Percentiles rank a stretch among this genome's conserved stretches.
These are phyloP conservation scores for Trypanosoma lewisi DNA, from an alignment of 208 protist species.

Conservation along the genomic window DNA sequence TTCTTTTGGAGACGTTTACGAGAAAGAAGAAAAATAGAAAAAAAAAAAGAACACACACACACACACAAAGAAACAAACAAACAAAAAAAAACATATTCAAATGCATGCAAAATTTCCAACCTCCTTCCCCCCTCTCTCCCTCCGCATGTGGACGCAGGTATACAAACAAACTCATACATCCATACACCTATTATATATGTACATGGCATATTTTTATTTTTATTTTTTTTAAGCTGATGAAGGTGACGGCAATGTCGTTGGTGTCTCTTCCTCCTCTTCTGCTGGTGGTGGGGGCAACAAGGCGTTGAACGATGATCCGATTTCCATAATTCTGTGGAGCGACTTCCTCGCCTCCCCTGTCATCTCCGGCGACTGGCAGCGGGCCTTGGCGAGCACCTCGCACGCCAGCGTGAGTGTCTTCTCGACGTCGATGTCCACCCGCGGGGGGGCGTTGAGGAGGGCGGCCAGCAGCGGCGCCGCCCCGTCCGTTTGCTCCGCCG, in stretches of 20 bases:
- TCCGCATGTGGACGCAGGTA: neutral
- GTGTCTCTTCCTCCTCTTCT: neutral
- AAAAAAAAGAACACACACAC: too few species aligned
- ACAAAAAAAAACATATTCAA: neutral
- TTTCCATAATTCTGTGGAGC: slow-evolving; percentile 9
- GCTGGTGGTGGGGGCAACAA: neutral
- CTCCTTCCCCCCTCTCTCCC: neutral
- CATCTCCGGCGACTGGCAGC: neutral
- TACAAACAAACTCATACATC: neutral
- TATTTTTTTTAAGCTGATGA: neutral
- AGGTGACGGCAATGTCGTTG: neutral
- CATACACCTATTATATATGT: neutral
- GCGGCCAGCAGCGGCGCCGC: slow-evolving; percentile 10
- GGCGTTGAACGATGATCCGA: neutral
- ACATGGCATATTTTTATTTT: neutral
- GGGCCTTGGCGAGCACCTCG: slow-evolving; percentile 18
- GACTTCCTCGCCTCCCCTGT: slow-evolving; percentile 3
- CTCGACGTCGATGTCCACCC: slow-evolving; percentile 25
- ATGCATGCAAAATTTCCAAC: neutral
- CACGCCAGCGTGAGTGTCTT: slow-evolving; percentile 26
- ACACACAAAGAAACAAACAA: too few species aligned
- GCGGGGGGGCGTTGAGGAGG: slow-evolving; percentile 12
- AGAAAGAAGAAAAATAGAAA: neutral
- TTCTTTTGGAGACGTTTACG: neutral
- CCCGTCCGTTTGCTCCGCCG: neutral